Percentiles rank a stretch among this genome's conserved stretches.
These are phyloP conservation scores for Magnolia kwangsiensis DNA, from an alignment of 164 flowering plant species.

Conservation along the genomic window DNA sequence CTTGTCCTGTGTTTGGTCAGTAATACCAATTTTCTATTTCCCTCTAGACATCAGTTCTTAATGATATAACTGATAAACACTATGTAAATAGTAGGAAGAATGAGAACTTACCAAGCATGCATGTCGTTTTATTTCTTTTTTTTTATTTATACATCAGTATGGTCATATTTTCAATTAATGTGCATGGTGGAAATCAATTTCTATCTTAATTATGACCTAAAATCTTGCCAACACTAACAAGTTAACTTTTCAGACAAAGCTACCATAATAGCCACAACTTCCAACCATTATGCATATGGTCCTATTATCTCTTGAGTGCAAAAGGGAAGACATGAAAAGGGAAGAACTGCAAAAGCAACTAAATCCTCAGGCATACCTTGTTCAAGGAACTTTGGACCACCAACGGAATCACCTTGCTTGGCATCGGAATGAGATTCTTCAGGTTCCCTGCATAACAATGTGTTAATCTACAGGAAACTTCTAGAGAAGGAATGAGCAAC, in stretches of 20 bases:
- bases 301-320: no score
- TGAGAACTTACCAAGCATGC: background rate
- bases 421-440: conserved; percentile 11
- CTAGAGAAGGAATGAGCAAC: background rate
- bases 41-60: no score
- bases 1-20: no score
- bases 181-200: background rate
- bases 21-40: no score
- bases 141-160: background rate
- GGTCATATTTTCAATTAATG: background rate
- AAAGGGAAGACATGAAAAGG: background rate
- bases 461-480: background rate
- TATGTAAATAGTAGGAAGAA: background rate
- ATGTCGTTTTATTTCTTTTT: background rate
- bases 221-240: background rate
- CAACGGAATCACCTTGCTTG: conserved; percentile 15
- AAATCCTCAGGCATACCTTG: conserved; percentile 19
- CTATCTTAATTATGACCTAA: background rate
- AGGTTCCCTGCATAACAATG: conserved; percentile 19
- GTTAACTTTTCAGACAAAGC: background rate
- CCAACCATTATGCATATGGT: no score
- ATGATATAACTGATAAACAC: background rate
- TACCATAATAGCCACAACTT: no score
- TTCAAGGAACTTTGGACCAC: conserved; percentile 12
- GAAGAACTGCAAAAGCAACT: background rate